Conservation (phyloP, 805 yeast genomes). For the Cyberlindnera suaveolens region DNA sequence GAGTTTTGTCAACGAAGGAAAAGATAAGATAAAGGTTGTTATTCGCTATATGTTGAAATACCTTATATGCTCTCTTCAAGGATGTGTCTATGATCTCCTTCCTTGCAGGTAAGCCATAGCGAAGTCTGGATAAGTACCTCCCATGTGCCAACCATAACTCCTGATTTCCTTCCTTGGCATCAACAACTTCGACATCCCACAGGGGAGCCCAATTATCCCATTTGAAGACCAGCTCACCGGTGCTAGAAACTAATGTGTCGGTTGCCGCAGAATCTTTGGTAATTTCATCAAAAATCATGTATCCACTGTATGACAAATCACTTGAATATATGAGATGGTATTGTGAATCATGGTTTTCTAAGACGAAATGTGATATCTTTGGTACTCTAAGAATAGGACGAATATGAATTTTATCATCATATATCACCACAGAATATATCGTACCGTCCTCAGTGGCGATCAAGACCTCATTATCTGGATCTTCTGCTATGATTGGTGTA, state of each 20-base stretch:
- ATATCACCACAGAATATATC: conserved; percentile 18
- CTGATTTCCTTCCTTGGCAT: conserved; percentile 19
- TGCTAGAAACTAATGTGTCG: conserved; percentile 5
- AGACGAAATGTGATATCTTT: conserved; percentile 25
- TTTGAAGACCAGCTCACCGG: conserved; percentile 17
- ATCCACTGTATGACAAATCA: conserved; percentile 34
- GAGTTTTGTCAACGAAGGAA: conserved; percentile 33
- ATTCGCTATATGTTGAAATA: conserved; percentile 13
- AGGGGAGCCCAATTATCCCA: conserved; percentile 45
- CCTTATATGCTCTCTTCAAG: conserved; percentile 12
- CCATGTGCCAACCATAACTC: conserved; percentile 33
- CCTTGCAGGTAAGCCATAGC: conserved; percentile 13
- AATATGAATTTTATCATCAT: conserved; percentile 14
- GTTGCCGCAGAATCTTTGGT: conserved; percentile 9
- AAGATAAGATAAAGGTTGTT: conserved; percentile 27
- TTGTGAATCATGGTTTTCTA: conserved; percentile 12
- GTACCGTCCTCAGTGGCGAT: conserved; percentile 24
- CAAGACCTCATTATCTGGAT: conserved; percentile 14
- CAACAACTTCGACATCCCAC: conserved; percentile 33
- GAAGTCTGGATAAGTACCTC: conserved; percentile 12
- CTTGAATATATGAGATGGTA: conserved; percentile 31
- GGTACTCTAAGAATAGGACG: conserved; percentile 32
- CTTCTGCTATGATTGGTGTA: conserved; percentile 14
- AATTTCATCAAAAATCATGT: conserved; percentile 26
- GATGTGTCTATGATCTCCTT: conserved; percentile 13